Percentiles rank a stretch among this genome's conserved stretches.
Evolutionary conservation across 768 basidiomycete species (phyloP).

Genomic region (Lentinus brumalis): DNA sequence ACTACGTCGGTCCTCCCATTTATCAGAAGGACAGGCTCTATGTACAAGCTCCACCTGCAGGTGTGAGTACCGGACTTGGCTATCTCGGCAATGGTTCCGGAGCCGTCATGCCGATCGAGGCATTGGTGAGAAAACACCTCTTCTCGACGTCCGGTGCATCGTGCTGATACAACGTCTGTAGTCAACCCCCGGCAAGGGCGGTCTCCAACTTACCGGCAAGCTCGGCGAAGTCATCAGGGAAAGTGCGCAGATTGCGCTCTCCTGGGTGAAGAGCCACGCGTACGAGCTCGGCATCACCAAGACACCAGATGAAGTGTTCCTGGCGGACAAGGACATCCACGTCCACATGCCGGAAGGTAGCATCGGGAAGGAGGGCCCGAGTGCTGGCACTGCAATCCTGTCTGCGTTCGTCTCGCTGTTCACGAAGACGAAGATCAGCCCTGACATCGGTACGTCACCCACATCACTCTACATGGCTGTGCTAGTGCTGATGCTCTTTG

Average conservation of each 20-base stretch:
- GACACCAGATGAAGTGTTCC: constrained; percentile 68
- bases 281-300: constrained; percentile 85
- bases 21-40: constrained; percentile 97
- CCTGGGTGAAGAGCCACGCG: constrained; percentile 92
- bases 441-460: constrained; percentile 76
- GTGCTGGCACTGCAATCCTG: constrained; percentile 92
- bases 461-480: neutral
- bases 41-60: constrained; percentile 74
- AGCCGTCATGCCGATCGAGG: constrained; percentile 96
- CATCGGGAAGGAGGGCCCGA: constrained; percentile 94
- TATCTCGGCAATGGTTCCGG: constrained; percentile 97
- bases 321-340: constrained; percentile 88
- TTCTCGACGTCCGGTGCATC: neutral
- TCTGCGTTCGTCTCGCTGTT: constrained; percentile 91
- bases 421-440: constrained; percentile 78
- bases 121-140: constrained; percentile 58
- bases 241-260: constrained; percentile 91
- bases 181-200: constrained; percentile 97
- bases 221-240: constrained; percentile 98
- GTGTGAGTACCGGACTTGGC: constrained; percentile 93
- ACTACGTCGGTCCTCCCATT: constrained; percentile 94
- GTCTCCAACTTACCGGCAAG: constrained; percentile 91
- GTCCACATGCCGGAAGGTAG: constrained; percentile 97
- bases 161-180: constrained; percentile 33
- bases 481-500: neutral